These are phyloP conservation scores for Wickerhamomyces silvicola DNA, from an alignment of 805 yeast genomes.

Conservation along the genomic window DNA sequence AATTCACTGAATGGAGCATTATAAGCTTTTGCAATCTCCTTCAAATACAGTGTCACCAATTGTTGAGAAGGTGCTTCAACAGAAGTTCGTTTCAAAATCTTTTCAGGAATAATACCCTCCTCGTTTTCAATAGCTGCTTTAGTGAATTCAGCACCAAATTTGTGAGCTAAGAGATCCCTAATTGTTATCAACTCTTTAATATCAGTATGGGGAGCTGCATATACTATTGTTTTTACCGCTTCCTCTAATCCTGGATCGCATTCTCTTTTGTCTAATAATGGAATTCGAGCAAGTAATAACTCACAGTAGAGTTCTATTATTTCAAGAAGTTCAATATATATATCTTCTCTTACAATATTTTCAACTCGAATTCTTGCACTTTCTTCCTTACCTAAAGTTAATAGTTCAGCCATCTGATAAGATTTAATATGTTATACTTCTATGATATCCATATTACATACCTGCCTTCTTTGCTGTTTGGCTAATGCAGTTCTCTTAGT, in stretches of 20 bases:
- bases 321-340: slow-evolving; percentile 72
- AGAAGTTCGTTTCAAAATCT: slow-evolving; percentile 54
- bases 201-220: slow-evolving; percentile 66
- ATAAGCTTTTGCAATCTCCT: slow-evolving; percentile 78
- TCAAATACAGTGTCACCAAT: slow-evolving; percentile 62
- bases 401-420: slow-evolving; percentile 59
- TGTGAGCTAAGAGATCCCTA: slow-evolving; percentile 53
- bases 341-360: slow-evolving; percentile 76
- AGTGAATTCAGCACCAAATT: slow-evolving; percentile 63
- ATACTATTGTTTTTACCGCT: slow-evolving; percentile 65
- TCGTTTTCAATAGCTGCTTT: slow-evolving; percentile 43
- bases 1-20: slow-evolving; percentile 65
- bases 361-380: slow-evolving; percentile 83
- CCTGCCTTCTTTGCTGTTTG: slow-evolving; percentile 62
- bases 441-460: slow-evolving; percentile 9
- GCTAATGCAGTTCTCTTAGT: slow-evolving; percentile 65
- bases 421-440: not conserved
- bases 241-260: slow-evolving; percentile 38
- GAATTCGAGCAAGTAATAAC: slow-evolving; percentile 65
- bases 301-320: slow-evolving; percentile 79
- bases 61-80: slow-evolving; percentile 61
- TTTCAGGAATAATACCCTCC: slow-evolving; percentile 54
- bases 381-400: slow-evolving; percentile 65
- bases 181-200: slow-evolving; percentile 61
- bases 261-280: slow-evolving; percentile 39